phyloP scores from a whole-genome alignment of 2,329 filamentous ascomycete species.

The Ophiobolus disseminans region DNA sequence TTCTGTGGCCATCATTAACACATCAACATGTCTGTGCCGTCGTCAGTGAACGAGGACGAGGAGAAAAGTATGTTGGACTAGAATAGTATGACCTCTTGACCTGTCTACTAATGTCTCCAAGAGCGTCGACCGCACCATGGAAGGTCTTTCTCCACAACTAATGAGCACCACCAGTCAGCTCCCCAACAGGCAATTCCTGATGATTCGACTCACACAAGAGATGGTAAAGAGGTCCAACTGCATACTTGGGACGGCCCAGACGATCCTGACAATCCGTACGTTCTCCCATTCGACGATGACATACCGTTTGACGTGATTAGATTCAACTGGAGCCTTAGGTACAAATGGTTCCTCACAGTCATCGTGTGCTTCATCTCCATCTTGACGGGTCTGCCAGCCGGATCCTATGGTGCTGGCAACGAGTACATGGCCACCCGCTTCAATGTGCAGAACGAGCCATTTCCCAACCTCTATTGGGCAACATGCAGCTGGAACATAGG shows the following conservation, averaged over 20 bases:
- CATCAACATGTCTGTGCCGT: slow-evolving; percentile 14
- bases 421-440: slow-evolving; percentile 46
- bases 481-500: slow-evolving; percentile 51
- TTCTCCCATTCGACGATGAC: too few relatives aligned
- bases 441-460: slow-evolving; percentile 44
- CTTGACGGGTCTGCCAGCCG: slow-evolving; percentile 51
- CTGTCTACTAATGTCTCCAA: neutral
- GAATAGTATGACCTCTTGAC: neutral
- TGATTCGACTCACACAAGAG: slow-evolving; percentile 14
- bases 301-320: slow-evolving; percentile 21
- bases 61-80: slow-evolving; percentile 13
- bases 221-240: slow-evolving; percentile 33
- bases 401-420: slow-evolving; percentile 49
- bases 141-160: neutral
- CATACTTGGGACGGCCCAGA: slow-evolving; percentile 32
- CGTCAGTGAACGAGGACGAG: slow-evolving; percentile 13
- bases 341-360: slow-evolving; percentile 52
- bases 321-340: slow-evolving; percentile 51
- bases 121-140: neutral
- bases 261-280: slow-evolving; percentile 35
- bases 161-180: slow-evolving; percentile 7
- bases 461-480: slow-evolving; percentile 50
- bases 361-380: slow-evolving; percentile 55
- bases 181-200: slow-evolving; percentile 1
- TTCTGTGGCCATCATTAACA: too few relatives aligned